Conservation (phyloP, 192 early-diverging fungal species). For the Gonapodya prolifera region DNA sequence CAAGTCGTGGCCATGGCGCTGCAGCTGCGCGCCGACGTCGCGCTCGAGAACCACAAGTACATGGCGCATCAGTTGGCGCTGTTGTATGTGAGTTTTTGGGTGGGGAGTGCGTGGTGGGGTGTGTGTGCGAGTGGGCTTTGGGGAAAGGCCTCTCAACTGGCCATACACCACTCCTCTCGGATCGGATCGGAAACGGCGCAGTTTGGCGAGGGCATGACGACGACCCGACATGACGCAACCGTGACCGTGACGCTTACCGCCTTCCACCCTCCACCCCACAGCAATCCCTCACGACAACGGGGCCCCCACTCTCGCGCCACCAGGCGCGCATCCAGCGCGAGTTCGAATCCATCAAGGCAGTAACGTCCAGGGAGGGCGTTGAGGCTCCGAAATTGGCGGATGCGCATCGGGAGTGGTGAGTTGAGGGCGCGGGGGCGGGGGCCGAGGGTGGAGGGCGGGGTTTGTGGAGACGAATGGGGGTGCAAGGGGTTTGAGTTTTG, state of each 20-base stretch:
- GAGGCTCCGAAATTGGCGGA: background rate
- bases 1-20: slow-evolving; percentile 33
- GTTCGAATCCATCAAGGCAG: background rate
- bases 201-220: background rate
- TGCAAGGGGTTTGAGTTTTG: too few species aligned
- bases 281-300: background rate
- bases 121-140: background rate
- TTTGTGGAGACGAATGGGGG: too few species aligned
- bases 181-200: too few species aligned
- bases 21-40: slow-evolving; percentile 31
- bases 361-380: background rate
- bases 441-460: too few species aligned
- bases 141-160: too few species aligned
- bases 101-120: background rate
- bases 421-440: too few species aligned
- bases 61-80: slow-evolving; percentile 39
- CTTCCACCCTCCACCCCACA: background rate
- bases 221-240: too few species aligned
- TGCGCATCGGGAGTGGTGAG: background rate
- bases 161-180: too few species aligned
- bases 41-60: slow-evolving; percentile 33
- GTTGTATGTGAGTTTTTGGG: slow-evolving; percentile 24
- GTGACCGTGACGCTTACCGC: background rate
- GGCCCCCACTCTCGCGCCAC: background rate
- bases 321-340: background rate